Percentiles rank a stretch among this genome's conserved stretches.
Conservation (phyloP, 305 asterid species). For the Fraxinus albicans region DNA sequence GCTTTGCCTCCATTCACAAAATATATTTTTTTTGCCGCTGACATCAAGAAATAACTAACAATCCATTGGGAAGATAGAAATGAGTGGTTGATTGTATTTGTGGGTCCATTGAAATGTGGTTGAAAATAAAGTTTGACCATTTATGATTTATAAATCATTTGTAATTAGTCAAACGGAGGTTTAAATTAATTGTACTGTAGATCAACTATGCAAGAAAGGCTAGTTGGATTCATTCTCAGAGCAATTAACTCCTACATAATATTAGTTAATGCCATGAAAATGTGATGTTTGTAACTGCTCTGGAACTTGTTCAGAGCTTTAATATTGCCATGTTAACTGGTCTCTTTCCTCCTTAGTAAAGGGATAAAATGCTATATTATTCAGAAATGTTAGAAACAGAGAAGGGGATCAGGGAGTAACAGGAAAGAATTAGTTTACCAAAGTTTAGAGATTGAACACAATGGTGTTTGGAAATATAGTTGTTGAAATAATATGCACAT, state of each 20-base stretch:
- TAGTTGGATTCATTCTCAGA: not conserved
- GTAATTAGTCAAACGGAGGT: no score
- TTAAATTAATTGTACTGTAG: not conserved
- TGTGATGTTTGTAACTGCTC: not conserved
- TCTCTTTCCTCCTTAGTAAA: not conserved
- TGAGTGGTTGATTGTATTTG: no score
- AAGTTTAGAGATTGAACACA: not conserved
- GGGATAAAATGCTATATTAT: not conserved
- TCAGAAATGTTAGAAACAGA: not conserved
- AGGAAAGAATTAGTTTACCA: not conserved
- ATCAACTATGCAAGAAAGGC: not conserved
- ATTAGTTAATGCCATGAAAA: not conserved
- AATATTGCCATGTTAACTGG: not conserved
- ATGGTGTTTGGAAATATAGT: not conserved
- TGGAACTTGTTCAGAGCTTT: not conserved
- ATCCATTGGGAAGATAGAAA: no score
- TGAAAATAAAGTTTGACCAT: no score
- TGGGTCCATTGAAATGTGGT: no score
- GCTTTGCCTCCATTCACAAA: not conserved
- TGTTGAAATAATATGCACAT: not conserved
- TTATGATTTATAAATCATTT: no score
- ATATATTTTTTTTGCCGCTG: not conserved
- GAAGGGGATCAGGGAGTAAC: not conserved
- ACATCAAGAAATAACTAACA: no score
- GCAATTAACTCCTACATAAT: not conserved